A percentile compares a stretch with the other conserved stretches of the same genome.
Conservation (phyloP, 768 basidiomycete genomes). For the Trametes coccinea region DNA sequence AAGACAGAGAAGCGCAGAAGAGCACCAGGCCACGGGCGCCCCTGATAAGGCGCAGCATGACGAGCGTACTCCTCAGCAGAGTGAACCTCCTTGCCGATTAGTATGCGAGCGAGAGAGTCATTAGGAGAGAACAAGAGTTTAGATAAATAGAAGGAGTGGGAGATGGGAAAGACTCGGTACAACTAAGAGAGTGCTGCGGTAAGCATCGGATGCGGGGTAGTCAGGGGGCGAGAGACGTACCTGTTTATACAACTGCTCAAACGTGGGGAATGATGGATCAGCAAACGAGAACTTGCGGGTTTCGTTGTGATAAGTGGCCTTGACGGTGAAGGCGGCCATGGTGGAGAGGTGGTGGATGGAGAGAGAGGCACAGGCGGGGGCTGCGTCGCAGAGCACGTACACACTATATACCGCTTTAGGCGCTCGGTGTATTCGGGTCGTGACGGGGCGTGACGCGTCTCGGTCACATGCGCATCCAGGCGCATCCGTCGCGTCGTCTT, state of each 20-base stretch:
- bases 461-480: conserved; percentile 11
- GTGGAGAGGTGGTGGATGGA: conserved; percentile 27
- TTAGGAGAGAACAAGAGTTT: conserved; percentile 67
- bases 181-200: conserved; percentile 46
- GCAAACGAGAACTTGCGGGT: conserved; percentile 67
- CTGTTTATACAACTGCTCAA: conserved; percentile 60
- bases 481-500: no score
- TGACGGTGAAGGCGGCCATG: conserved; percentile 68
- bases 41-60: conserved; percentile 49
- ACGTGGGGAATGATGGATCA: conserved; percentile 58
- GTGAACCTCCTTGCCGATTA: conserved; percentile 63
- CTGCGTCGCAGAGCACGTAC: conserved; percentile 9
- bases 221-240: conserved; percentile 39
- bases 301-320: conserved; percentile 72
- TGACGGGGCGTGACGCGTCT: conserved; percentile 18
- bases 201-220: conserved; percentile 1
- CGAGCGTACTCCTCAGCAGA: conserved; percentile 57
- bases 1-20: conserved; percentile 63
- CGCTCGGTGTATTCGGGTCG: conserved; percentile 21
- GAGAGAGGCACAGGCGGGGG: conserved; percentile 21
- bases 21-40: conserved; percentile 56
- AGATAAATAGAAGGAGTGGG: conserved; percentile 59
- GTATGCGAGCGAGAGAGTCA: conserved; percentile 53
- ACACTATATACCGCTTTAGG: conserved; percentile 14
- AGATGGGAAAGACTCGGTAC: conserved; percentile 67